A percentile compares a stretch with the other conserved stretches of the same genome.
Conservation (phyloP, 202 grass and related monocot species). For the Zoysia matrella region DNA sequence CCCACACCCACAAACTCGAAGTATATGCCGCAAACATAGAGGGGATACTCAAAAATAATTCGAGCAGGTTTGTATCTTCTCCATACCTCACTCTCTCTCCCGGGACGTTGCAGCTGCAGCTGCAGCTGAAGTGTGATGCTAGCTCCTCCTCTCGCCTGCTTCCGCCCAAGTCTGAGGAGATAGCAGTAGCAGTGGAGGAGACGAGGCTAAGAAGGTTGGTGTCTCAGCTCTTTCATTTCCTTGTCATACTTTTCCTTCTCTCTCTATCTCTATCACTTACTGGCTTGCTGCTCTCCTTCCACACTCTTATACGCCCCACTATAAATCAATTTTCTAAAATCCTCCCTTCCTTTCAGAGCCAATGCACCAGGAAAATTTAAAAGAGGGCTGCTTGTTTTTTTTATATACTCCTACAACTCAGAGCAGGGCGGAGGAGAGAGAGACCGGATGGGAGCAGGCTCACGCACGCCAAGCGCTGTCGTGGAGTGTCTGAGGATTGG, state of each 20-base stretch:
- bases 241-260: conserved; percentile 75
- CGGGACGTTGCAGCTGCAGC: too few species aligned
- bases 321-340: conserved; percentile 39
- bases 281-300: conserved; percentile 45
- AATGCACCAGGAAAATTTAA: conserved; percentile 54
- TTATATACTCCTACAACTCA: conserved; percentile 59
- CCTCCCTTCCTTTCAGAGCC: conserved; percentile 15
- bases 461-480: conserved; percentile 67
- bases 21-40: conserved; percentile 50
- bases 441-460: conserved; percentile 24
- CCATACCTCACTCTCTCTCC: conserved; percentile 48
- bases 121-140: background rate
- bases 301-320: conserved; percentile 51
- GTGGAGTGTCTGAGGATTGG: conserved; percentile 63
- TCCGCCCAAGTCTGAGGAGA: conserved; percentile 13
- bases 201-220: conserved; percentile 57
- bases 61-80: conserved; percentile 41
- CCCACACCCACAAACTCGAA: conserved; percentile 53
- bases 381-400: conserved; percentile 48
- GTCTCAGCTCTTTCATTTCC: conserved; percentile 84
- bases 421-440: conserved; percentile 19
- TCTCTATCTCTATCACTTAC: conserved; percentile 9
- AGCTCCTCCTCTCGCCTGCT: conserved; percentile 48
- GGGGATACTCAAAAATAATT: conserved; percentile 40
- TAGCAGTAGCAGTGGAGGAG: conserved; percentile 37